Conservation (phyloP, 2,329 filamentous ascomycete genomes). For the Aureobasidium sp. region DNA sequence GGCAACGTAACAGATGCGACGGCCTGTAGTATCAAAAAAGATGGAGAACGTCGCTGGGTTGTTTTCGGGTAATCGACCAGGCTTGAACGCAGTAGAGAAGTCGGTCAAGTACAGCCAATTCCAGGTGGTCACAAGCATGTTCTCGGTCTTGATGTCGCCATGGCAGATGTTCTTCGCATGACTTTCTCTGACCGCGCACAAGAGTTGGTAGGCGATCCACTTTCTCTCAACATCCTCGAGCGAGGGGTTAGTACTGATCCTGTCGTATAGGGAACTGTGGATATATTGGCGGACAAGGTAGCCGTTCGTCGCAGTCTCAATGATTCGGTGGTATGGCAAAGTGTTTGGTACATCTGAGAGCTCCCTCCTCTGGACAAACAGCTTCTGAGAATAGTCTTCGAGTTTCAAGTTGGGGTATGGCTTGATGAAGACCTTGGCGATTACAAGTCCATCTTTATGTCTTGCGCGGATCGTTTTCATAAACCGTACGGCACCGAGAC, state of each 20-base stretch:
- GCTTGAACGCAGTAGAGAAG: conserved; percentile 93
- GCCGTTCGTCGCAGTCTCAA: conserved; percentile 86
- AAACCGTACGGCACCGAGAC: conserved; percentile 83
- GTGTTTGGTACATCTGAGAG: conserved; percentile 84
- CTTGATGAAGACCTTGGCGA: conserved; percentile 93
- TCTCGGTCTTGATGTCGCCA: conserved; percentile 98
- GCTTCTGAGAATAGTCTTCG: conserved; percentile 5
- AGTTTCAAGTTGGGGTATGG: conserved; percentile 50
- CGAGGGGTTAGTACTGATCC: conserved; percentile 91
- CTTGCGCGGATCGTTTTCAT: conserved; percentile 94
- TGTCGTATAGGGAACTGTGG: conserved; percentile 94
- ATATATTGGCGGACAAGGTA: conserved; percentile 92
- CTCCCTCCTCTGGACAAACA: conserved; percentile 56
- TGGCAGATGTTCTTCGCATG: conserved; percentile 86
- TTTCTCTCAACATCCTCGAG: conserved; percentile 98
- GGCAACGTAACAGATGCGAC: conserved; percentile 88
- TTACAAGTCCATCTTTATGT: conserved; percentile 81
- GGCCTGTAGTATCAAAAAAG: conserved; percentile 89
- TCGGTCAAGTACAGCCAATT: conserved; percentile 99
- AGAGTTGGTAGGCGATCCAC: conserved; percentile 92
- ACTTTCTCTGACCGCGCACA: conserved; percentile 87
- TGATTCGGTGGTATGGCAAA: conserved; percentile 76
- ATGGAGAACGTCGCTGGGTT: conserved; percentile 97
- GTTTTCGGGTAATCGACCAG: conserved; percentile 85
- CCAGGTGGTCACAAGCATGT: conserved; percentile 95